phyloP scores from a whole-genome alignment of 2,329 filamentous ascomycete genomes.

The Endocalyx cinctus region DNA sequence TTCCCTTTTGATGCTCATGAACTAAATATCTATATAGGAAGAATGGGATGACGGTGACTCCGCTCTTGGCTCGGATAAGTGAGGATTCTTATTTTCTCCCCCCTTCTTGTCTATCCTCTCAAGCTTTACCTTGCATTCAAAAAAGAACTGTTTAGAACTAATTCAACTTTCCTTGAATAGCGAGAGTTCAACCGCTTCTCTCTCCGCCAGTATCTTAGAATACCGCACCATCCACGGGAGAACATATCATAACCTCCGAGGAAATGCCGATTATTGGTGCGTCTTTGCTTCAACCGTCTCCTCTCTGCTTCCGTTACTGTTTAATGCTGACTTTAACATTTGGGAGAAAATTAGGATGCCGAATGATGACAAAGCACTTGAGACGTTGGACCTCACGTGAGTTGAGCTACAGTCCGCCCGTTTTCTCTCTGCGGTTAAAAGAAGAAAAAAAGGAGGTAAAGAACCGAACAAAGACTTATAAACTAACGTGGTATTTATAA shows the following conservation, averaged over 20 bases:
- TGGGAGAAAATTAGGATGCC: constrained; percentile 19
- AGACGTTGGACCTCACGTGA: constrained; percentile 26
- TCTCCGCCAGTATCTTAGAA: constrained; percentile 25
- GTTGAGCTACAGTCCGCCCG: constrained; percentile 1
- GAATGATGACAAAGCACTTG: constrained; percentile 25
- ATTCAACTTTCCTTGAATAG: no score
- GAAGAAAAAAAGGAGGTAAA: no score
- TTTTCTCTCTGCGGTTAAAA: constrained; percentile 9
- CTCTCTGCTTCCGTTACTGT: not conserved
- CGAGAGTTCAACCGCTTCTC: constrained; percentile 25
- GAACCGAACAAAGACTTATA: constrained; percentile 25
- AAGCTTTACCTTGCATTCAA: no score
- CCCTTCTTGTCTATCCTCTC: no score
- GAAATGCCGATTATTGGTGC: constrained; percentile 25
- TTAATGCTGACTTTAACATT: constrained; percentile 2
- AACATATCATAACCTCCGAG: constrained; percentile 25
- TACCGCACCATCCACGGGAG: constrained; percentile 26
- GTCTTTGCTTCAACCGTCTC: constrained; percentile 1
- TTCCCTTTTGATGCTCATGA: no score
- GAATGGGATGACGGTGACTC: no score
- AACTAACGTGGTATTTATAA: constrained; percentile 20
- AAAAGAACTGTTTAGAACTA: no score
- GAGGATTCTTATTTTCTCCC: no score
- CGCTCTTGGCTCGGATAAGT: no score
- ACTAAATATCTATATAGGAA: no score